Conservation (phyloP, 73 alveolate genomes). For the Paramecium caudatum region DNA sequence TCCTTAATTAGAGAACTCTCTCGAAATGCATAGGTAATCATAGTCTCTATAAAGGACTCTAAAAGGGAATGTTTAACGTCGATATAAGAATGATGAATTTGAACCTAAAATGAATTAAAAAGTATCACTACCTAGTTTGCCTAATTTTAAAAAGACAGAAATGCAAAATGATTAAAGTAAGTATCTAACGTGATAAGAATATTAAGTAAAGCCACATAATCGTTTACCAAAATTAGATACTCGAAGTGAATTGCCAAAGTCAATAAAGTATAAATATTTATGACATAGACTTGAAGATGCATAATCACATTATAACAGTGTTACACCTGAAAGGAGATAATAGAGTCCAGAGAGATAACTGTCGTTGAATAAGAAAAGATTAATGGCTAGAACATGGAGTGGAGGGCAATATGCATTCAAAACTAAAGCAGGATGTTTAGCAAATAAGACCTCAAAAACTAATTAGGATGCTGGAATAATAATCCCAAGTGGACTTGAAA, state of each 20-base stretch:
- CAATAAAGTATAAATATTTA: not conserved
- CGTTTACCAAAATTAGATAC: constrained; percentile 49
- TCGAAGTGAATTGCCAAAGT: constrained; percentile 29
- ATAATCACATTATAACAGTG: not conserved
- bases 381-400: constrained; percentile 54
- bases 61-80: constrained; percentile 11
- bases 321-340: constrained; percentile 65
- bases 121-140: constrained; percentile 28
- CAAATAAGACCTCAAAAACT: constrained; percentile 69
- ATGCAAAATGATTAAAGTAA: not conserved
- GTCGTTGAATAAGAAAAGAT: constrained; percentile 41
- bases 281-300: not conserved
- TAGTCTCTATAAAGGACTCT: not conserved
- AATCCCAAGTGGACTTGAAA: constrained; percentile 4
- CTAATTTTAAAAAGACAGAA: constrained; percentile 16
- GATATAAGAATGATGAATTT: constrained; percentile 23
- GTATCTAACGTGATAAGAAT: not conserved
- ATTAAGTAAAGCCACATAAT: not conserved
- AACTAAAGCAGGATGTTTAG: constrained; percentile 74
- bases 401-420: constrained; percentile 54
- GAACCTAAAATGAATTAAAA: constrained; percentile 1
- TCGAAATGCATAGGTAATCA: constrained; percentile 16
- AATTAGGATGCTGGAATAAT: constrained; percentile 69
- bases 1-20: not conserved
- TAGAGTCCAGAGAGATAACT: constrained; percentile 64